Percentiles rank a stretch among this genome's conserved stretches.
These are phyloP conservation scores for Globisporangium heterothallicum DNA, from an alignment of 352 stramenopile species.

Conservation along the genomic window DNA sequence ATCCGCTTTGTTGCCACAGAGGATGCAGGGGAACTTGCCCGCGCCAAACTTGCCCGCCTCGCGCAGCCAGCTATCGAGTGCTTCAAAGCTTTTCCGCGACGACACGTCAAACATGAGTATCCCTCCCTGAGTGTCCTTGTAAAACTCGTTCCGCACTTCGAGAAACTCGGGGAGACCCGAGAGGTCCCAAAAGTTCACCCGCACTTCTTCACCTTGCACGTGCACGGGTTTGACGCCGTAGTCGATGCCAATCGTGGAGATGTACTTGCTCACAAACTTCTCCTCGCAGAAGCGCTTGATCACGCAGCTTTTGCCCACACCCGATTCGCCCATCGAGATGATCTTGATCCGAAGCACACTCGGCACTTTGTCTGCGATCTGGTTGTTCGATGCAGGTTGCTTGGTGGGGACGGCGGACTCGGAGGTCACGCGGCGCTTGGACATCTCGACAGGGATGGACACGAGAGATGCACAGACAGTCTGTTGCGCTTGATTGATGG, in stretches of 20 bases:
- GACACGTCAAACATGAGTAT: slow-evolving; percentile 81
- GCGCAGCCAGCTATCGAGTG: slow-evolving; percentile 81
- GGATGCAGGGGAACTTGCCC: slow-evolving; percentile 74
- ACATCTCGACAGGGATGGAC: no score
- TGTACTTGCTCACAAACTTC: slow-evolving; percentile 94
- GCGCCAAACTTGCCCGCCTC: slow-evolving; percentile 89
- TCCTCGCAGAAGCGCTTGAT: slow-evolving; percentile 96
- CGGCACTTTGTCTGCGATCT: slow-evolving; percentile 21
- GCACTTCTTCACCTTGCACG: slow-evolving; percentile 64
- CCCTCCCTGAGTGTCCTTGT: slow-evolving; percentile 89
- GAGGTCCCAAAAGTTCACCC: slow-evolving; percentile 95
- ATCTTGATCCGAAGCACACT: slow-evolving; percentile 89
- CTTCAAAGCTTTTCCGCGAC: slow-evolving; percentile 74
- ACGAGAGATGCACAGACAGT: no score
- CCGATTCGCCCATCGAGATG: slow-evolving; percentile 89
- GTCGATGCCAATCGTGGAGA: slow-evolving; percentile 94
- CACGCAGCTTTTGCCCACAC: slow-evolving; percentile 91
- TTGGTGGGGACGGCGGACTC: not conserved
- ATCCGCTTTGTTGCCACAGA: slow-evolving; percentile 92
- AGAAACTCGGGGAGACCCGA: slow-evolving; percentile 90
- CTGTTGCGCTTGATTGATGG: no score
- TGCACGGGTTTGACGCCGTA: slow-evolving; percentile 91
- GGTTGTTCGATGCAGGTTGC: slow-evolving; percentile 9
- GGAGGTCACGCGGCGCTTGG: not conserved
- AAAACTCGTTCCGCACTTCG: slow-evolving; percentile 96